phyloP scores from a whole-genome alignment of 257 asterid genomes.

The Nicotiana obtusifolia region DNA sequence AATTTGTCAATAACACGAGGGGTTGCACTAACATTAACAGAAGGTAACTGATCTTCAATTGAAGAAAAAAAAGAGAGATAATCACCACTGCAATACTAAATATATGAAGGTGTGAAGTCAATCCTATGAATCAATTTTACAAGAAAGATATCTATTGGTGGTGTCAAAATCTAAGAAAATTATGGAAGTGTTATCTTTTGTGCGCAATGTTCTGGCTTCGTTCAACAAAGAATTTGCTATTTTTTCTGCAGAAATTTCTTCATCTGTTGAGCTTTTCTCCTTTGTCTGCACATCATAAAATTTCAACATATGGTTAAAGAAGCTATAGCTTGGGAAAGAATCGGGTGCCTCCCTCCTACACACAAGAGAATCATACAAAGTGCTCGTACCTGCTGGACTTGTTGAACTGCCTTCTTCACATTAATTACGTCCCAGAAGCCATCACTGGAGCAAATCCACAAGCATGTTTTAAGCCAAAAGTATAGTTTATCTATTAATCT shows the following conservation, averaged over 20 bases:
- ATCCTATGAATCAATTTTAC: slow-evolving; percentile 36
- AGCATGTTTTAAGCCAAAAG: not conserved
- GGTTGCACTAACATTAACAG: not conserved
- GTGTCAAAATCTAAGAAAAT: slow-evolving; percentile 64
- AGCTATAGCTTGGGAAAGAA: not conserved
- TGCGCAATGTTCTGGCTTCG: slow-evolving; percentile 76
- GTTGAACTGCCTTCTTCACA: slow-evolving; percentile 72
- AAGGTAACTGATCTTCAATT: not conserved
- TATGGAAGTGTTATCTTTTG: slow-evolving; percentile 84
- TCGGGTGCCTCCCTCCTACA: too few species aligned
- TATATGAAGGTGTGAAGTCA: not conserved
- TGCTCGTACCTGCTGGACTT: slow-evolving; percentile 59
- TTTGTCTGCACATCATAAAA: slow-evolving; percentile 33
- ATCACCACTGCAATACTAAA: not conserved
- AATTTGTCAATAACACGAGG: not conserved
- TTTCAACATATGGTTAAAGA: not conserved
- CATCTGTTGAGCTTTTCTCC: slow-evolving; percentile 40
- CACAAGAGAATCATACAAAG: not conserved
- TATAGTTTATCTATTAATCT: not conserved
- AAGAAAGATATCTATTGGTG: slow-evolving; percentile 29
- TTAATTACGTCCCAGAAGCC: slow-evolving; percentile 94
- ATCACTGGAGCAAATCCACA: slow-evolving; percentile 46
- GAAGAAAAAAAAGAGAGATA: not conserved
- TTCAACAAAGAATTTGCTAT: slow-evolving; percentile 61
- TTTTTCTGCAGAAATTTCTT: slow-evolving; percentile 52